These are phyloP conservation scores for Mortierella sp. DNA, from an alignment of 371 early-diverging fungal species.

Conservation along the genomic window DNA sequence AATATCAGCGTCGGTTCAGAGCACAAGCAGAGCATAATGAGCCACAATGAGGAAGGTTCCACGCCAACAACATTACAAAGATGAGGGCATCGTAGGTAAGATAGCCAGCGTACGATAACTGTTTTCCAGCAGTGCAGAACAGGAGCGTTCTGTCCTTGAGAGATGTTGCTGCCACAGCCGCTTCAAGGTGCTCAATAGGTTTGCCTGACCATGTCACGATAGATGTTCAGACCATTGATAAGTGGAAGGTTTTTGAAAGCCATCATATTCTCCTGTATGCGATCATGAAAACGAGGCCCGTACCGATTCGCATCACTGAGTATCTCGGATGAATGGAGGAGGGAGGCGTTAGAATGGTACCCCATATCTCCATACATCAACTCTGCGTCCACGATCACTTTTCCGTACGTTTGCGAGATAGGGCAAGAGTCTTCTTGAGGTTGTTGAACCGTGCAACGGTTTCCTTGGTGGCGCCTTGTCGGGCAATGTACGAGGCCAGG, in stretches of 20 bases:
- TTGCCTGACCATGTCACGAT: conserved; percentile 44
- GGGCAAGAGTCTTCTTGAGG: conserved; percentile 65
- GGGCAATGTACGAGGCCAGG: conserved; percentile 64
- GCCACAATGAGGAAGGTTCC: no score
- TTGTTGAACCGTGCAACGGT: conserved; percentile 62
- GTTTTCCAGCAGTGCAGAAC: conserved; percentile 57
- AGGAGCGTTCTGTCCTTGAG: conserved; percentile 62
- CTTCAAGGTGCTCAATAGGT: conserved; percentile 68
- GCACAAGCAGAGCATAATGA: no score
- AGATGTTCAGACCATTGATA: conserved; percentile 11
- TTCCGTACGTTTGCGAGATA: conserved; percentile 69
- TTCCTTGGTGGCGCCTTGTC: conserved; percentile 64
- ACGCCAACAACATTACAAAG: conserved; percentile 61
- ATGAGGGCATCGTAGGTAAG: conserved; percentile 63
- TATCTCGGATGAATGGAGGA: no score
- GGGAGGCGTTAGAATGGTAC: no score
- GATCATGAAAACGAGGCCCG: neutral
- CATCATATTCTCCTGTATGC: neutral
- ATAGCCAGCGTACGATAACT: conserved; percentile 63
- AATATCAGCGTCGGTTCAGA: neutral
- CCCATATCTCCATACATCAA: no score
- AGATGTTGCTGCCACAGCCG: conserved; percentile 58
- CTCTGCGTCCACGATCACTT: no score
- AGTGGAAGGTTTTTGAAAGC: no score
- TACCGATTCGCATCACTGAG: conserved; percentile 60